Conservation (phyloP, 495 filamentous ascomycete species). For the Aspergillus saccharolyticus region DNA sequence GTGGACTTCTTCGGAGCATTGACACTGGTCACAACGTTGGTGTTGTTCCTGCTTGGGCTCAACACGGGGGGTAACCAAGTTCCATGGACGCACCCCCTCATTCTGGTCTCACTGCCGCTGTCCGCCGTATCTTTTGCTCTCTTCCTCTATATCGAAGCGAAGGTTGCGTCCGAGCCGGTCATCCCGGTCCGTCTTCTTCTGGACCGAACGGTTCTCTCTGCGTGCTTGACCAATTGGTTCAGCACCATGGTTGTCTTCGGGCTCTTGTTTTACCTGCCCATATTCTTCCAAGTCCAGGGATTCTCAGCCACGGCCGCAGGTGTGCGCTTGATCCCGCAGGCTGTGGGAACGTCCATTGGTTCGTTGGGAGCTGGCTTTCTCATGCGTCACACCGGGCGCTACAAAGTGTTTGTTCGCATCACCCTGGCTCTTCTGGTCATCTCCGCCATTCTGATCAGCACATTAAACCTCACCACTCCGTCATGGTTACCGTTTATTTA, state of each 20-base stretch:
- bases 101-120: conserved; percentile 62
- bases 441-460: conserved; percentile 46
- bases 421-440: conserved; percentile 47
- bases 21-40: conserved; percentile 62
- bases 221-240: conserved; percentile 76
- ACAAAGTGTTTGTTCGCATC: conserved; percentile 54
- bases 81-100: conserved; percentile 80
- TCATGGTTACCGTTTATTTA: conserved; percentile 61
- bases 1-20: conserved; percentile 80
- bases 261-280: conserved; percentile 69
- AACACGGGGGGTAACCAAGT: conserved; percentile 82
- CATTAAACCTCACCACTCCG: conserved; percentile 53
- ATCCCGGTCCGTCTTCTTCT: conserved; percentile 77
- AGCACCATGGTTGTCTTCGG: conserved; percentile 48
- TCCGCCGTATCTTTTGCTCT: conserved; percentile 48
- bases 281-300: conserved; percentile 78
- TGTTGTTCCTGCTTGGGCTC: conserved; percentile 71
- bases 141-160: conserved; percentile 65
- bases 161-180: conserved; percentile 65
- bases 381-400: conserved; percentile 74
- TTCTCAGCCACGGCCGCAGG: conserved; percentile 66
- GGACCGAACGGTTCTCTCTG: conserved; percentile 64
- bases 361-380: conserved; percentile 66
- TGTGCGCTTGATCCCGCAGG: conserved; percentile 60
- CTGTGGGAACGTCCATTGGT: conserved; percentile 63